phyloP scores from a whole-genome alignment of 441 rosid species.

The Euphorbia schlechtendalii region DNA sequence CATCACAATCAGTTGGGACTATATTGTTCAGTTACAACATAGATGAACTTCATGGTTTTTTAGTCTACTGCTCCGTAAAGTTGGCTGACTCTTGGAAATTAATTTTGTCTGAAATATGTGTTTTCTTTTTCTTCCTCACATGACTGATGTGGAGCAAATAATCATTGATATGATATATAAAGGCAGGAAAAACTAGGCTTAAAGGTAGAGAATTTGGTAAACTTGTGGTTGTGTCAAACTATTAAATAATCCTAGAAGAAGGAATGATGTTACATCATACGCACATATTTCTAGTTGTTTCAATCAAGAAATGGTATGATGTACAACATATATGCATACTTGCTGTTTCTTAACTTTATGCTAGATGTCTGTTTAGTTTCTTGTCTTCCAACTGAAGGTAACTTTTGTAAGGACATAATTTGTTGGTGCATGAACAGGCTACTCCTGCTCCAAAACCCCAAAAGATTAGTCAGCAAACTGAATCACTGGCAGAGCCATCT shows the following conservation, averaged over 20 bases:
- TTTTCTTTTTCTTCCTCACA: neutral
- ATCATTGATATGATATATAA: no score
- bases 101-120: no score
- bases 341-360: no score
- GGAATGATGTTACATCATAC: neutral
- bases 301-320: neutral
- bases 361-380: no score
- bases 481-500: conserved; percentile 32
- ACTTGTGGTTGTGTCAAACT: neutral
- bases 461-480: conserved; percentile 37
- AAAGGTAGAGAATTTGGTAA: neutral
- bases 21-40: neutral
- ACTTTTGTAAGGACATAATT: conserved; percentile 17
- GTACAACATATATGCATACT: neutral
- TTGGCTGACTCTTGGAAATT: neutral
- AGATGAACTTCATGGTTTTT: neutral
- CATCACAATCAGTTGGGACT: neutral
- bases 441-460: conserved; percentile 39
- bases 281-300: neutral
- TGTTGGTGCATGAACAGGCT: conserved; percentile 38
- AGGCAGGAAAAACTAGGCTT: neutral
- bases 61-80: neutral
- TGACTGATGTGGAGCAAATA: conserved; percentile 1
- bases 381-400: neutral
- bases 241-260: neutral